phyloP scores from a whole-genome alignment of 2,329 filamentous ascomycete genomes.

The Coniochaeta hoffmannii region DNA sequence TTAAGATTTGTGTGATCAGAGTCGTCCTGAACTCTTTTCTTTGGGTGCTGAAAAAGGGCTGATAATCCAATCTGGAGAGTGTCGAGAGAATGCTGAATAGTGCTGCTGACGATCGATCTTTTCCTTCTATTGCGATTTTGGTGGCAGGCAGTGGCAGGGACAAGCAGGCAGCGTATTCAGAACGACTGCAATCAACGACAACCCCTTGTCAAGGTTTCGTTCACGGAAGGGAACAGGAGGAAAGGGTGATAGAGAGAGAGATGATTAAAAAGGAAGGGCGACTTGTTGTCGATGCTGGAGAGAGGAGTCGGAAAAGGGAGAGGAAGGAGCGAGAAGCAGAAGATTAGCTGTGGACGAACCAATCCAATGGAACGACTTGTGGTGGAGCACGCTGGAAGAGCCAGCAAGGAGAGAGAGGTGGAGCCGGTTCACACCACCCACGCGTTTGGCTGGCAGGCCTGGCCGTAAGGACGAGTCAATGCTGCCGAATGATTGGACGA shows the following conservation, averaged over 20 bases:
- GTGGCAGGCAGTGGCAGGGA: neutral
- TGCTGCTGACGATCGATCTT: neutral
- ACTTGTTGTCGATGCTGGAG: conserved; percentile 15
- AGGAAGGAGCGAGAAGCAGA: conserved; percentile 16
- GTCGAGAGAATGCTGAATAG: neutral
- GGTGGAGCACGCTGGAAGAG: conserved; percentile 6
- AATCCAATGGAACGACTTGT: neutral
- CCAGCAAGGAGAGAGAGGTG: conserved; percentile 7
- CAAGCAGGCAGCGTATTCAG: conserved; percentile 11
- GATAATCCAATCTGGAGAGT: neutral
- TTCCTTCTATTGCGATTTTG: conserved; percentile 1
- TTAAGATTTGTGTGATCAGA: neutral
- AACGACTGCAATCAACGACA: conserved; percentile 23
- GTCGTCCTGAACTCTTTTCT: neutral
- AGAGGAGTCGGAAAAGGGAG: conserved; percentile 22
- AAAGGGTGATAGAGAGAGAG: conserved; percentile 20
- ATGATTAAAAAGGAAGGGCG: conserved; percentile 20
- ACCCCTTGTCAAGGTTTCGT: conserved; percentile 17
- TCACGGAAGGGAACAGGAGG: conserved; percentile 14
- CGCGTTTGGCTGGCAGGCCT: conserved; percentile 9
- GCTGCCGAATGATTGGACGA: conserved; percentile 14
- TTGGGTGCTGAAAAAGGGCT: neutral
- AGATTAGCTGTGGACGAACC: conserved; percentile 2
- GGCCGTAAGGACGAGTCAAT: conserved; percentile 9
- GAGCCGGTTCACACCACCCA: neutral